A percentile compares a stretch with the other conserved stretches of the same genome.
Evolutionary conservation across 768 basidiomycete genomes (phyloP).

Genomic region (Lactarius vividus): DNA sequence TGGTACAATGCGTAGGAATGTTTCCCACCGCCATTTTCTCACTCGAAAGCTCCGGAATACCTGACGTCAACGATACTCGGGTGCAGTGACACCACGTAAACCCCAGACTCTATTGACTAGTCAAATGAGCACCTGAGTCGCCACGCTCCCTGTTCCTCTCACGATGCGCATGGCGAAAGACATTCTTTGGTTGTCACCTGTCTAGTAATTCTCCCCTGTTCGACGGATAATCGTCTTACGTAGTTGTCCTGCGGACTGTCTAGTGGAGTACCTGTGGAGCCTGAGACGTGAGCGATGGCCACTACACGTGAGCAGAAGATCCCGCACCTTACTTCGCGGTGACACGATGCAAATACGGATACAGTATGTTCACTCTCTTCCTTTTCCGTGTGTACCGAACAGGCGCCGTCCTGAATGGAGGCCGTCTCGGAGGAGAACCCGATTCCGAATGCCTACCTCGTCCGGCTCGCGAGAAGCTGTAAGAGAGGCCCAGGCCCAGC

Average conservation of each 20-base stretch:
- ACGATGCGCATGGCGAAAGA: not conserved
- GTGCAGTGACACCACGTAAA: not conserved
- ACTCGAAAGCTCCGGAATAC: not conserved
- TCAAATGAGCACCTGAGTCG: not conserved
- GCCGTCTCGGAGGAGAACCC: not conserved
- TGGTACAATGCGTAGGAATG: not conserved
- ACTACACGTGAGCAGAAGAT: not conserved
- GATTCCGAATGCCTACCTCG: not conserved
- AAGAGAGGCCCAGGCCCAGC: not conserved
- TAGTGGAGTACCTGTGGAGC: not conserved
- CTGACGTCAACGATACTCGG: not conserved
- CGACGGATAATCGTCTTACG: not conserved
- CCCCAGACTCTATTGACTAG: not conserved
- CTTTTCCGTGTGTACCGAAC: not conserved
- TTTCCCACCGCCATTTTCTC: not conserved
- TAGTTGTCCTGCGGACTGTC: not conserved
- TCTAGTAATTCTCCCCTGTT: not conserved
- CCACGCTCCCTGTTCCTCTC: not conserved
- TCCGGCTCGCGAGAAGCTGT: not conserved
- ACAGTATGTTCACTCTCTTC: not conserved
- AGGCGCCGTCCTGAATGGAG: not conserved
- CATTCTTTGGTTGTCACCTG: not conserved
- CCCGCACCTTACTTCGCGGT: not conserved
- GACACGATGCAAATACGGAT: not conserved
- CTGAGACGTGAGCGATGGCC: not conserved